Evolutionary conservation across 495 filamentous ascomycete species (phyloP).

Genomic region (Baudoinia panamericana): DNA sequence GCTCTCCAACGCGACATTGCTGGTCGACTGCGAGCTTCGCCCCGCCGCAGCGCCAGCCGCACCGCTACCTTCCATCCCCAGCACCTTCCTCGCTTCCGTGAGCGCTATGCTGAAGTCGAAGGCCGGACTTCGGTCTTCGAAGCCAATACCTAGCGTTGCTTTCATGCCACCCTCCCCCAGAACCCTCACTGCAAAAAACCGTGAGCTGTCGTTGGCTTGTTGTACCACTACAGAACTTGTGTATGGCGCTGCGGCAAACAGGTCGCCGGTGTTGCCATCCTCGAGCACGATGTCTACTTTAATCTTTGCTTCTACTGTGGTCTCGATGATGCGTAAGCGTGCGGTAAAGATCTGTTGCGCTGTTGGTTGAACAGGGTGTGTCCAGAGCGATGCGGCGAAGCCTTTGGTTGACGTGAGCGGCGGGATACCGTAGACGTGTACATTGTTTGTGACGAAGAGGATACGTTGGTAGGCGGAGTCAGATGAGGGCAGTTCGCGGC

Average conservation of each 20-base stretch:
- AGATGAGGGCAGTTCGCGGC: slow-evolving; percentile 41
- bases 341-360: slow-evolving; percentile 66
- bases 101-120: slow-evolving; percentile 73
- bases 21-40: slow-evolving; percentile 20
- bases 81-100: slow-evolving; percentile 52
- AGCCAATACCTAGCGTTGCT: slow-evolving; percentile 68
- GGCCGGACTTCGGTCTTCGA: slow-evolving; percentile 70
- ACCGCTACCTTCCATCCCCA: slow-evolving; percentile 28
- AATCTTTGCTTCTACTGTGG: slow-evolving; percentile 37
- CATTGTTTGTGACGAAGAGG: slow-evolving; percentile 52
- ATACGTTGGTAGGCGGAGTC: slow-evolving; percentile 69
- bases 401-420: slow-evolving; percentile 56
- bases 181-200: slow-evolving; percentile 73
- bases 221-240: slow-evolving; percentile 45
- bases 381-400: slow-evolving; percentile 64
- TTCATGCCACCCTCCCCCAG: slow-evolving; percentile 53
- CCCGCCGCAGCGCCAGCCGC: slow-evolving; percentile 14
- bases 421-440: slow-evolving; percentile 73
- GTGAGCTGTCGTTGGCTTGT: slow-evolving; percentile 55
- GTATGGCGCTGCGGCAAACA: slow-evolving; percentile 74
- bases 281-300: slow-evolving; percentile 63
- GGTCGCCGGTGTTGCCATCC: slow-evolving; percentile 50
- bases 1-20: slow-evolving; percentile 28
- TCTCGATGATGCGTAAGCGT: slow-evolving; percentile 67
- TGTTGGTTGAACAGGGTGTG: slow-evolving; percentile 42